These are phyloP conservation scores for Podospora comata DNA, from an alignment of 495 filamentous ascomycete genomes.

Conservation along the genomic window DNA sequence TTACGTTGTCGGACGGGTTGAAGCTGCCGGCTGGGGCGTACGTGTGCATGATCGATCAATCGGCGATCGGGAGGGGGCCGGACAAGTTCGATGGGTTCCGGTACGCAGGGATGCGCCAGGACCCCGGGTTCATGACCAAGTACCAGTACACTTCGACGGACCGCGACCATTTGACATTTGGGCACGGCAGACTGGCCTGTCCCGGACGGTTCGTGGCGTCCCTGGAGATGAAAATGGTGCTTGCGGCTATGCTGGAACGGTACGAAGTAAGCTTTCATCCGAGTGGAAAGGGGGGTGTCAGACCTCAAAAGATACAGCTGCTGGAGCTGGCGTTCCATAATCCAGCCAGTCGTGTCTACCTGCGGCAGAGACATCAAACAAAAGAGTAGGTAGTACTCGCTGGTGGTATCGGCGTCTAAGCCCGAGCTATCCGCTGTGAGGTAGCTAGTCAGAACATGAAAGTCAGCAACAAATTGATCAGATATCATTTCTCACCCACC, in stretches of 20 bases:
- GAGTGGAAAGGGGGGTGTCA: too few relatives aligned
- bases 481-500: too few relatives aligned
- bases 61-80: too few relatives aligned
- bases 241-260: conserved; percentile 42
- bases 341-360: too few relatives aligned
- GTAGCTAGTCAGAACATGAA: too few relatives aligned
- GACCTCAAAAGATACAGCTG: too few relatives aligned
- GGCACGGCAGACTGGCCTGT: conserved; percentile 51
- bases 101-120: conserved; percentile 14
- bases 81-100: conserved; percentile 9
- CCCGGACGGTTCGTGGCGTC: conserved; percentile 52
- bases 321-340: too few relatives aligned
- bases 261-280: conserved; percentile 36
- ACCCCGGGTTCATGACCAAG: background rate
- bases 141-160: conserved; percentile 18
- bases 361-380: too few relatives aligned
- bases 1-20: conserved; percentile 13
- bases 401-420: too few relatives aligned
- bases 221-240: conserved; percentile 48
- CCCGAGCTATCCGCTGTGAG: too few relatives aligned
- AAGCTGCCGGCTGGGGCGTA: conserved; percentile 44
- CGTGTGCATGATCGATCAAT: conserved; percentile 16
- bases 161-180: conserved; percentile 43
- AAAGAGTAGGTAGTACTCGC: too few relatives aligned
- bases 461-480: too few relatives aligned